phyloP scores from a whole-genome alignment of 495 filamentous ascomycete genomes.

The Neohortaea acidophila region DNA sequence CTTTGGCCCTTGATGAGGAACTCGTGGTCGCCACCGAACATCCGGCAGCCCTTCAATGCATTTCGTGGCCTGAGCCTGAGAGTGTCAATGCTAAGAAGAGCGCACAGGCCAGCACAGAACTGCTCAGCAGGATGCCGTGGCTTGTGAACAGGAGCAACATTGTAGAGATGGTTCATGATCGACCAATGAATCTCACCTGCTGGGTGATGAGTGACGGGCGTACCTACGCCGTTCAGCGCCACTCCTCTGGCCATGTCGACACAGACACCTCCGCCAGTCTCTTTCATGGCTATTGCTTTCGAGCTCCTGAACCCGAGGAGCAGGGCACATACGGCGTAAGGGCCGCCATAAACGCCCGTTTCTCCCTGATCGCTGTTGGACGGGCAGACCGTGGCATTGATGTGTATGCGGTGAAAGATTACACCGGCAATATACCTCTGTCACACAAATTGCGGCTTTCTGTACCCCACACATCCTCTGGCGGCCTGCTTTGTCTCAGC shows the following conservation, averaged over 20 bases:
- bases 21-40: conserved; percentile 86
- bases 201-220: conserved; percentile 87
- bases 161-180: conserved; percentile 81
- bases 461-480: conserved; percentile 47
- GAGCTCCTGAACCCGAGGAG: conserved; percentile 51
- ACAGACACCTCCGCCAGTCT: conserved; percentile 39
- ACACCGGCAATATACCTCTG: conserved; percentile 80
- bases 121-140: conserved; percentile 76
- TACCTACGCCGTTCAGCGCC: conserved; percentile 81
- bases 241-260: conserved; percentile 16
- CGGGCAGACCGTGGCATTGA: conserved; percentile 63
- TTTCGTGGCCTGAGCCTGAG: too few relatives aligned
- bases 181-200: conserved; percentile 89
- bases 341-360: conserved; percentile 80
- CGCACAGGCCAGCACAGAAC: conserved; percentile 77
- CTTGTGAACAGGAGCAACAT: conserved; percentile 56
- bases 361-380: conserved; percentile 82
- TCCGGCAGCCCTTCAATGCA: conserved; percentile 88
- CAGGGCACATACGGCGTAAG: conserved; percentile 47
- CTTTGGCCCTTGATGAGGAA: conserved; percentile 84
- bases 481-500: conserved; percentile 53
- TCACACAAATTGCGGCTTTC: conserved; percentile 63
- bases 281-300: conserved; percentile 86
- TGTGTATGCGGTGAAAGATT: conserved; percentile 83
- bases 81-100: conserved; percentile 63